Evolutionary conservation across 2,329 filamentous ascomycete genomes (phyloP), one percentile per base, ranked within the genome.

Genomic region (Lachnellula hyalina): DNA sequence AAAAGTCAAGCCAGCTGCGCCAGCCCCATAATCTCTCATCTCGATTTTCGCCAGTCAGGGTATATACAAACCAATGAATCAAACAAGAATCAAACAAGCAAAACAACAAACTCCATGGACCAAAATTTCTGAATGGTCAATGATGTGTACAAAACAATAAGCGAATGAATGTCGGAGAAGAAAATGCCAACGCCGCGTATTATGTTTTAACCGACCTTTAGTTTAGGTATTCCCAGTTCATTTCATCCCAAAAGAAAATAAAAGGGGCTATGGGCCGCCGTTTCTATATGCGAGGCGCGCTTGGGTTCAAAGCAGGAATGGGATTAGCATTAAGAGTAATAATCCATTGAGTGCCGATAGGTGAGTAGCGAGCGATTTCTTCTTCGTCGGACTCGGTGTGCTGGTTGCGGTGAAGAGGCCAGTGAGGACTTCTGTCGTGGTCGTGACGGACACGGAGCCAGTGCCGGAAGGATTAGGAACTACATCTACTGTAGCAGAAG

Each of bases 321-420:
- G n/a, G n/a, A 32, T 25, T 5, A 25, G 6, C 44, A 47, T 21
- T 47, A 32, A 12, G 4, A 17, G 41, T 21, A 19, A 9, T 11
- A 44, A 12, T 9, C 41, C 19, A 21, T 44, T 41, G 41, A 44
- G 5, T 11, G 41, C 19, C 19, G 41, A 44, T 12, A 12, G 8
- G 17, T 32, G 44, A 3, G 17, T 47, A 45, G 23, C 25, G 48
- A 19, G 8, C 49, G 56, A 62, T 47, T 65, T 61, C 21, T 65
- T 61, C 21, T 60, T 65, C 15, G 54, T 61, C 2, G 66, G 54
- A 51, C 57, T 66, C 12, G 67, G 67, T 35, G 67, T 69, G 19
- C 62, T 53, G 19, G 67, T 69, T 1, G 67, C 67, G 4, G 67
- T 69, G 44, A 65, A 69, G 36, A 68, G 61, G 1, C 67, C 67